Percentiles rank a stretch among this genome's conserved stretches.
These are phyloP conservation scores for Mucor saturninus DNA, from an alignment of 371 early-diverging fungal species.

Conservation along the genomic window DNA sequence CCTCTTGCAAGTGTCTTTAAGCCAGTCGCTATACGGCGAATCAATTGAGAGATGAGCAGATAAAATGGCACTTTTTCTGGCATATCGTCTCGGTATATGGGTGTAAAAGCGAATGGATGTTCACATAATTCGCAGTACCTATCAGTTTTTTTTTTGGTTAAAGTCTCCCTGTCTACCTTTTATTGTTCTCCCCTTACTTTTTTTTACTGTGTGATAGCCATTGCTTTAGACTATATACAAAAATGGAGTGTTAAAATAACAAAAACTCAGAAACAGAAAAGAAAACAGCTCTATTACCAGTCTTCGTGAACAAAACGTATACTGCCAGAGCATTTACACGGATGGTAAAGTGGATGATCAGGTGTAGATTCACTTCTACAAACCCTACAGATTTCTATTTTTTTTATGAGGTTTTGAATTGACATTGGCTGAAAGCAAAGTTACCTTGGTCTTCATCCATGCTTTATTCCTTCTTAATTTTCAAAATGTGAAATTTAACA, in stretches of 20 bases:
- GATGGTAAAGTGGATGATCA: constrained; percentile 73
- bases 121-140: constrained; percentile 91
- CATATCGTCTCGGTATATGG: constrained; percentile 75
- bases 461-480: neutral
- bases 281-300: constrained; percentile 40
- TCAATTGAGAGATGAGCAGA: constrained; percentile 55
- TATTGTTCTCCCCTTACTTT: constrained; percentile 41
- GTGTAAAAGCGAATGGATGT: constrained; percentile 79
- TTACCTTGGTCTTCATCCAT: constrained; percentile 33
- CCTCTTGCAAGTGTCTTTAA: constrained; percentile 39
- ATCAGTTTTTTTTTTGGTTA: neutral
- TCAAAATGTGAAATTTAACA: no score
- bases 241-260: neutral
- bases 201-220: constrained; percentile 86
- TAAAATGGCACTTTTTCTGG: constrained; percentile 65
- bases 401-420: neutral
- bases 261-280: neutral
- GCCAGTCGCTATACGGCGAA: constrained; percentile 44
- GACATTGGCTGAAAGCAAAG: no score
- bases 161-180: constrained; percentile 3
- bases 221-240: constrained; percentile 66
- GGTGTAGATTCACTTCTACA: constrained; percentile 70
- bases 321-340: constrained; percentile 80
- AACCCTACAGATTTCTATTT: constrained; percentile 69
- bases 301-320: constrained; percentile 79